Evolutionary conservation across 1,284 basidiomycete species (phyloP).

Genomic region (Marasmius tenuissimus): DNA sequence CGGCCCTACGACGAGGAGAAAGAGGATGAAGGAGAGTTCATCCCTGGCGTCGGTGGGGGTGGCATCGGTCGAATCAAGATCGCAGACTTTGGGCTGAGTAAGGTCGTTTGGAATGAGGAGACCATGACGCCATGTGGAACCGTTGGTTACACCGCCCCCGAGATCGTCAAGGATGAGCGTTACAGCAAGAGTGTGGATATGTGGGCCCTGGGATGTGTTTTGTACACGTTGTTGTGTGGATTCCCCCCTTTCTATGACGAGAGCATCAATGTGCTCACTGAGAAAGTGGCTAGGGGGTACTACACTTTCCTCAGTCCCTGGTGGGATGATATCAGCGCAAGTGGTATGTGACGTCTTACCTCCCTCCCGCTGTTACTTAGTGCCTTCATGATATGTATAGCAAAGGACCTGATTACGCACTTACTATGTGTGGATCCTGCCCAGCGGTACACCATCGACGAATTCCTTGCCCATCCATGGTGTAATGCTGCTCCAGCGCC

Average conservation of each 20-base stretch:
- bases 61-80: conserved; percentile 99
- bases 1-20: conserved; percentile 98
- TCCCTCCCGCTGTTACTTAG: conserved; percentile 4
- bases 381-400: conserved; percentile 38
- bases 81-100: conserved; percentile 97
- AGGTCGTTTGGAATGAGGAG: conserved; percentile 98
- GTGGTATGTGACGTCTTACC: conserved; percentile 46
- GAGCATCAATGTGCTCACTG: conserved; percentile 96
- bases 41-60: conserved; percentile 89
- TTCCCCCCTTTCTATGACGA: conserved; percentile 99
- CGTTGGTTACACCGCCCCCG: conserved; percentile 98
- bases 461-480: conserved; percentile 98
- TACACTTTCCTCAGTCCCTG: conserved; percentile 99
- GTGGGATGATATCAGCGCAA: conserved; percentile 95
- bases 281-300: conserved; percentile 97
- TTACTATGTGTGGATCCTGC: conserved; percentile 95
- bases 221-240: conserved; percentile 98
- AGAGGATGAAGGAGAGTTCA: conserved; percentile 97
- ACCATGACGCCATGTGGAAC: conserved; percentile 99
- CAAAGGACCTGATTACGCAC: conserved; percentile 95
- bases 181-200: conserved; percentile 99
- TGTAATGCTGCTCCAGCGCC: conserved; percentile 71
- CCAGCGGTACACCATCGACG: conserved; percentile 96
- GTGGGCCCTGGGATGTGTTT: conserved; percentile 99
- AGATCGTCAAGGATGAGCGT: conserved; percentile 99